Evolutionary conservation across 164 flowering plant species (phyloP), one percentile per base, ranked within the genome.

Genomic region (Vitis labrusca): DNA sequence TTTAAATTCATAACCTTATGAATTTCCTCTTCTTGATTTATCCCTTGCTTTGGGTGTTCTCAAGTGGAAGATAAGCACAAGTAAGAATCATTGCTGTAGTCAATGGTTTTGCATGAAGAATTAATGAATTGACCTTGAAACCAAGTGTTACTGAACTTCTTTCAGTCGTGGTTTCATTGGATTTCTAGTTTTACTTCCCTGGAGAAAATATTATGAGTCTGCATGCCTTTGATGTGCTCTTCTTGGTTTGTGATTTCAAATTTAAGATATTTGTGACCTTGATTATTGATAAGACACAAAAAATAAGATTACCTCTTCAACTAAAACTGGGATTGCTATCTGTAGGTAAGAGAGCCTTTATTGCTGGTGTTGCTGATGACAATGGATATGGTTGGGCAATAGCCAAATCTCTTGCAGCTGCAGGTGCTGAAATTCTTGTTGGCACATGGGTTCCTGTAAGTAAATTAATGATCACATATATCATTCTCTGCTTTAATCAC

Each of bases 381-480:
- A 90, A 88, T 78, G 98, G 98, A 44, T 93, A 95, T 81, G 98
- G 98, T 63, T 95, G 99, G 99, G 99, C 97, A n/a, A 95, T 95
- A 29, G 99, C 99, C 57, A 95, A 93, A 75, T 90, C 98, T 71
- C 94, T 95, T 48, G 99, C 99, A 76, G 97, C 99, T 72, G 98
- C 99, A 0, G 99, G 99, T 71, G 99, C 99, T 80, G 93, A 95
- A 83, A 92, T 94, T 80, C 89, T 94, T 50, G 85, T 94, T 44
- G 99, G 98, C 56, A 92, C 99, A 60, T 94, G 98, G 99, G 99
- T 94, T 23, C 99, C 99, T 70, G 99, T 92, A 84, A 80, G 98
- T 85, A 64, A 65, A 61, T 29, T 12, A 37, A 37, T 37, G 44
- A 37, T 37, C 7, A 37, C 44, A 37, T 37, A 3, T 5, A 37